These are phyloP conservation scores for Marasmius oreades DNA, from an alignment of 1,284 basidiomycete genomes.

Conservation along the genomic window DNA sequence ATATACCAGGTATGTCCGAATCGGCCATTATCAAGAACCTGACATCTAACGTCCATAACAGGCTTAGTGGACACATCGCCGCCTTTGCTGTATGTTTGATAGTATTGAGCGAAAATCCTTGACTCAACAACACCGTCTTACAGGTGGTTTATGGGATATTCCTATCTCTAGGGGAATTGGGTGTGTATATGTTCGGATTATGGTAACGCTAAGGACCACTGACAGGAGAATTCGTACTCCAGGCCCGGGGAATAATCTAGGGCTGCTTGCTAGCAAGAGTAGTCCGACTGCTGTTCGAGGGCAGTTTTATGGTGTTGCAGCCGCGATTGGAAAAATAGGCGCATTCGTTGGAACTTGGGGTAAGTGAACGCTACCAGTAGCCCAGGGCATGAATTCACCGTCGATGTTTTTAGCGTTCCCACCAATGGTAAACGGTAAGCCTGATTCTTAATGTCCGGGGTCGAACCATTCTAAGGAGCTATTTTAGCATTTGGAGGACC, in stretches of 20 bases:
- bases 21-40: background rate
- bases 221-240: constrained; percentile 10
- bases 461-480: too few species aligned
- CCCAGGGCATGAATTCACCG: too few species aligned
- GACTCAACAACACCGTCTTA: background rate
- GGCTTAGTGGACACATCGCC: constrained; percentile 60
- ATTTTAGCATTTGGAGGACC: constrained; percentile 57
- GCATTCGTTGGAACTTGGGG: constrained; percentile 84
- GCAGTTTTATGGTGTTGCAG: constrained; percentile 82
- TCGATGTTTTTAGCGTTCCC: constrained; percentile 49
- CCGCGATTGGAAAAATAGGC: constrained; percentile 88
- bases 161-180: constrained; percentile 80
- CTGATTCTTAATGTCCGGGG: background rate
- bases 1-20: constrained; percentile 46
- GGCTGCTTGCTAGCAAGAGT: constrained; percentile 78
- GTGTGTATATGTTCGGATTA: constrained; percentile 26
- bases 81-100: constrained; percentile 67
- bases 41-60: constrained; percentile 17
- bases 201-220: background rate
- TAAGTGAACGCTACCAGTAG: constrained; percentile 27
- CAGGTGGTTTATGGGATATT: constrained; percentile 88
- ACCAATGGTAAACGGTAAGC: constrained; percentile 56
- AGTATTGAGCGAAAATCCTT: background rate
- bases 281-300: constrained; percentile 85
- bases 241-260: constrained; percentile 79